These are phyloP conservation scores for Corylus heterophylla DNA, from an alignment of 306 rosid genomes.

Conservation along the genomic window DNA sequence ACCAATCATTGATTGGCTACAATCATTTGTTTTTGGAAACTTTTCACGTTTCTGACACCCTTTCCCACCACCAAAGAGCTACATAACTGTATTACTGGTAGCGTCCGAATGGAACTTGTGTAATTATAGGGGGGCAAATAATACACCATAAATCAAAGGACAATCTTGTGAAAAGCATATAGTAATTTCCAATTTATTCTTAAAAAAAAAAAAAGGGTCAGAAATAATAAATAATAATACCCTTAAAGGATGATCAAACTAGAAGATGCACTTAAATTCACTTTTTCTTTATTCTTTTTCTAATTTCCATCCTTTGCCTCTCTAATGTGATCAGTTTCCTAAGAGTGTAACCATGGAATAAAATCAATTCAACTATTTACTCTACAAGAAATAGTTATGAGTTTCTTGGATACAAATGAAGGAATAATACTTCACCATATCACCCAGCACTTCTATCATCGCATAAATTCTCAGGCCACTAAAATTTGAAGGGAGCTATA, in stretches of 20 bases:
- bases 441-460: background rate
- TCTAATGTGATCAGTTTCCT: background rate
- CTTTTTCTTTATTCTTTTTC: background rate
- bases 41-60: no score
- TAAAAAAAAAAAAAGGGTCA: background rate
- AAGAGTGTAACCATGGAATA: slow-evolving; percentile 4
- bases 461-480: background rate
- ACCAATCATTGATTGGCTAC: no score
- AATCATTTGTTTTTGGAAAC: no score
- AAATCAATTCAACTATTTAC: slow-evolving; percentile 1
- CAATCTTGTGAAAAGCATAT: background rate
- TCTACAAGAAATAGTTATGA: slow-evolving; percentile 22
- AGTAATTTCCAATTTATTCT: background rate
- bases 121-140: no score
- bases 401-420: background rate
- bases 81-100: no score
- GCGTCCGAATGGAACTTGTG: no score
- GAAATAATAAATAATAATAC: background rate
- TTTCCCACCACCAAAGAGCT: no score
- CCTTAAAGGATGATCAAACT: background rate
- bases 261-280: background rate
- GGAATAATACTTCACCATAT: background rate
- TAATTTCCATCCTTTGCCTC: background rate
- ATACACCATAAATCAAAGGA: background rate
- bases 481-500: background rate